Percentiles rank a stretch among this genome's conserved stretches.
phyloP scores from a whole-genome alignment of 331 rosid genomes.

The Malus hybrid region DNA sequence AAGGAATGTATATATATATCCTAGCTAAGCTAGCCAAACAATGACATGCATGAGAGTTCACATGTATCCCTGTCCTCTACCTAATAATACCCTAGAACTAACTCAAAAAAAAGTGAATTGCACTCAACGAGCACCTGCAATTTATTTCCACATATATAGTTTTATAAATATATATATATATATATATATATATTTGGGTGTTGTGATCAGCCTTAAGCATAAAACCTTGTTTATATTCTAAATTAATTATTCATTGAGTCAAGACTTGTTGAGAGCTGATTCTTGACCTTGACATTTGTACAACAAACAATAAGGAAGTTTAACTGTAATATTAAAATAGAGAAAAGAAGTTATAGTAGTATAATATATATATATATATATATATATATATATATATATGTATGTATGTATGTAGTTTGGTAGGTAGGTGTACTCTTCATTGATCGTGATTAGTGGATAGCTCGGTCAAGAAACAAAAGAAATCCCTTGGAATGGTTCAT shows the following conservation, averaged over 20 bases:
- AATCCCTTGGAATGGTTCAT: constrained; percentile 32
- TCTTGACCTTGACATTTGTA: background rate
- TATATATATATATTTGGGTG: background rate
- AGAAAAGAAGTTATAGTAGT: no score
- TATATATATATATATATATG: background rate
- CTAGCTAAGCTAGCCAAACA: constrained; percentile 20
- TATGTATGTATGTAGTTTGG: constrained; percentile 6
- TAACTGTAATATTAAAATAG: background rate
- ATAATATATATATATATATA: no score
- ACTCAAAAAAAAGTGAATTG: constrained; percentile 41
- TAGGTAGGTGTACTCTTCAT: constrained; percentile 39
- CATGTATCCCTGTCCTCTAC: constrained; percentile 53
- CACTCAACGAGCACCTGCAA: constrained; percentile 40
- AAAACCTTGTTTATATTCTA: background rate
- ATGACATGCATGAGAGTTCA: constrained; percentile 13
- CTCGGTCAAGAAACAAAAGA: constrained; percentile 14
- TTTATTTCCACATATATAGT: background rate
- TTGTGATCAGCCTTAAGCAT: background rate
- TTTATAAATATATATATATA: no score
- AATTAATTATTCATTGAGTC: background rate
- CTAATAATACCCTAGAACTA: constrained; percentile 34
- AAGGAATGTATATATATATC: constrained; percentile 10
- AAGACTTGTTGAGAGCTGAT: background rate
- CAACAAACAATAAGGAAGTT: background rate
- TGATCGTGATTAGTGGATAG: background rate